Evolutionary conservation across 2,329 filamentous ascomycete genomes (phyloP), one percentile per base, ranked within the genome.

Genomic region (Phaeosphaeriaceae sp.): DNA sequence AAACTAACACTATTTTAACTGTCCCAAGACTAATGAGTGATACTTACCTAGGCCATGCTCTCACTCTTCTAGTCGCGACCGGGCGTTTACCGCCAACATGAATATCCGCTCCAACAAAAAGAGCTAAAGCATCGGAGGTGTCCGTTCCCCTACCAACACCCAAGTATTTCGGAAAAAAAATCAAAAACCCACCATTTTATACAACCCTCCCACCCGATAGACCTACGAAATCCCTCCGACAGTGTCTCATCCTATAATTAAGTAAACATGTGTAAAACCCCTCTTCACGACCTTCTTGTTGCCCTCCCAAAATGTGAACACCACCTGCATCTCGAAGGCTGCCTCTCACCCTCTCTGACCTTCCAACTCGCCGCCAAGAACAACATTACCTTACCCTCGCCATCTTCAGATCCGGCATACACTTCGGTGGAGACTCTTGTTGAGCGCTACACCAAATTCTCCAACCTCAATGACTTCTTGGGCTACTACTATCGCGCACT

Each of bases 401-500:
- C 76, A 2, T 61, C 67, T 18, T 75, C 78, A 29, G 85, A 91
- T 63, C 72, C 82, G 16, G 83, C 85, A 26, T 92, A 89, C 70
- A 70, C 74, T 12, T 89, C 86, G 1, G 71, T 81, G 4, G 78
- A 79, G 34, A 69, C 84, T 2, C 81, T 92, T 11, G 75, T 78
- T 34, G 76, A 78, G 48, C 84, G 88, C 54, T 92, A 92, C 72
- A 75, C 80, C 49, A 72, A 77, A 46, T 92, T 92, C 74, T 80
- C 81, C 36, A 87, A 83, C 32, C 83, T 92, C 17, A 86, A 91
- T 65, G 88, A 91, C 74, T 92, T 92, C 74, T 80, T 92, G 18
- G 79, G 84, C 67, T 90, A 89, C 75, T 92, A 92, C 77, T 92
- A 89, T 76, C 83, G 87, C 52, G 88, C 86, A 66, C 88, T 91